Conservation (phyloP, 345 rosid species). For the Psidium guajava region DNA sequence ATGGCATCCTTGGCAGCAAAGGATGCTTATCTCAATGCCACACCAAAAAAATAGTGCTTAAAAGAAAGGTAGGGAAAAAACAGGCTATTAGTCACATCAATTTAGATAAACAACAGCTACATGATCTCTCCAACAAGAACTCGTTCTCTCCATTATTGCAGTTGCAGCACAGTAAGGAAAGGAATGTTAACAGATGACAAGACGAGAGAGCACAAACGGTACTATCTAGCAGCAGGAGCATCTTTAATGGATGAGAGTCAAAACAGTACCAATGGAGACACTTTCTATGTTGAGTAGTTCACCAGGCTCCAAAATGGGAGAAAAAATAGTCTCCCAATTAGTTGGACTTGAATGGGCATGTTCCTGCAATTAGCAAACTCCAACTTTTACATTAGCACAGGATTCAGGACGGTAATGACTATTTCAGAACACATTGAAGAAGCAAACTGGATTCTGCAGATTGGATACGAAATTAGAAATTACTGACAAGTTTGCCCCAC, state of each 20-base stretch:
- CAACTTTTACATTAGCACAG: background rate
- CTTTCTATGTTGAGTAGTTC: constrained; percentile 26
- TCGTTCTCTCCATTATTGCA: background rate
- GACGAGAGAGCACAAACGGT: background rate
- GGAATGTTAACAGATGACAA: background rate
- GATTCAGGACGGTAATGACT: background rate
- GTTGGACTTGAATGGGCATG: constrained; percentile 21
- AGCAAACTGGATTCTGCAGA: background rate
- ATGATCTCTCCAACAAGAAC: background rate
- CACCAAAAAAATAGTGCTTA: background rate
- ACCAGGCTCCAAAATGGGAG: constrained; percentile 50
- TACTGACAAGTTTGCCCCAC: background rate
- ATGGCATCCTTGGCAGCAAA: background rate
- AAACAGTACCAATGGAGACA: constrained; percentile 29
- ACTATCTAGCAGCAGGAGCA: background rate
- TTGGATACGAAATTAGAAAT: background rate
- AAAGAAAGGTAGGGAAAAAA: background rate
- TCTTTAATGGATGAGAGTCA: background rate
- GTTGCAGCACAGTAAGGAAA: background rate
- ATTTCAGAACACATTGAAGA: background rate
- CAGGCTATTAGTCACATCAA: background rate
- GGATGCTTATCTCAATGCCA: background rate
- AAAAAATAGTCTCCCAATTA: constrained; percentile 68
- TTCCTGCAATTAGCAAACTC: constrained; percentile 26
- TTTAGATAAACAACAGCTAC: background rate